A percentile compares a stretch with the other conserved stretches of the same genome.
phyloP scores from a whole-genome alignment of 2,329 filamentous ascomycete species.

The Teratosphaeria viscida region DNA sequence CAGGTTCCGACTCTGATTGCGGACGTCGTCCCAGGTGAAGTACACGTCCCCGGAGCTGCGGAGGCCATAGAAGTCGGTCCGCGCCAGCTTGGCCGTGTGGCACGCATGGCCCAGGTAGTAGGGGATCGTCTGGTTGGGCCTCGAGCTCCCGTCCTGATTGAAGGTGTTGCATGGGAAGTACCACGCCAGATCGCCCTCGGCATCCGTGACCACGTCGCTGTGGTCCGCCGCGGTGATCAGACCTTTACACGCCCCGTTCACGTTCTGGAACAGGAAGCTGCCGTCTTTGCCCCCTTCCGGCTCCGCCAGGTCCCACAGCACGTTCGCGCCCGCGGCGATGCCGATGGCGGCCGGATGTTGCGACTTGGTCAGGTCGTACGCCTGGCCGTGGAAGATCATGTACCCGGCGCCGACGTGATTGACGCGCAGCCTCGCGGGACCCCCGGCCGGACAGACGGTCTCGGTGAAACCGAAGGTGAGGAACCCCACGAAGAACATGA shows the following conservation, averaged over 20 bases:
- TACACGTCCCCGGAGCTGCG: conserved; percentile 72
- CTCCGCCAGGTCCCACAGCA: conserved; percentile 74
- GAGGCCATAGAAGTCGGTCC: conserved; percentile 67
- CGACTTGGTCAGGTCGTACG: conserved; percentile 71
- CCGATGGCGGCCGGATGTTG: conserved; percentile 71
- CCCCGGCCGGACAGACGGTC: conserved; percentile 67
- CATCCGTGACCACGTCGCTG: conserved; percentile 72
- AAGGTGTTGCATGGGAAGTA: conserved; percentile 90
- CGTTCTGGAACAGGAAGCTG: conserved; percentile 96
- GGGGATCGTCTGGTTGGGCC: conserved; percentile 61
- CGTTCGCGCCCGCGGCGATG: conserved; percentile 63
- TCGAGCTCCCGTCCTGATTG: conserved; percentile 82
- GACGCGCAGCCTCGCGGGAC: conserved; percentile 57
- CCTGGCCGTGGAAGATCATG: conserved; percentile 93
- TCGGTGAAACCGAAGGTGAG: conserved; percentile 93
- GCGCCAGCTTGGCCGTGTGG: conserved; percentile 62
- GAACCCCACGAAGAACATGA: conserved; percentile 85
- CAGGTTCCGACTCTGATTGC: conserved; percentile 77
- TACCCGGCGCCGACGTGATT: conserved; percentile 74
- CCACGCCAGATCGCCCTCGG: conserved; percentile 70
- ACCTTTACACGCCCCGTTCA: conserved; percentile 92
- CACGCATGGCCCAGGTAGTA: conserved; percentile 82
- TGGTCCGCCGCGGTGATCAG: conserved; percentile 62
- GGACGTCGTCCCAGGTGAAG: conserved; percentile 90
- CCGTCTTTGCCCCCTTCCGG: conserved; percentile 83